A percentile compares a stretch with the other conserved stretches of the same genome.
Evolutionary conservation across 345 rosid species (phyloP).

Genomic region (Aegle marmelos): DNA sequence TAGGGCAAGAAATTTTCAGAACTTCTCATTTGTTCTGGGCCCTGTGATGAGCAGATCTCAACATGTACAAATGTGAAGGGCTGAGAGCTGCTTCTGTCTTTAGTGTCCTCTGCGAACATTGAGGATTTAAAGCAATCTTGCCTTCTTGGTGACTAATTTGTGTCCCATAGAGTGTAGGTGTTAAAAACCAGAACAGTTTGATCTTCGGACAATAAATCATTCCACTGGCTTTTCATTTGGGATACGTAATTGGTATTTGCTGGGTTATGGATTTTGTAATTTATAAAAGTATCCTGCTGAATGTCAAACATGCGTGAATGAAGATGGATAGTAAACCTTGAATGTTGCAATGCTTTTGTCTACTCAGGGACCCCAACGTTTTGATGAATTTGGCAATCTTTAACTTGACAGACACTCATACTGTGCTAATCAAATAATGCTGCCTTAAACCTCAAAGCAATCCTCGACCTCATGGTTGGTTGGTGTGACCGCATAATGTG

Average conservation of each 20-base stretch:
- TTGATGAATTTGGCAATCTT: neutral
- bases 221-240: neutral
- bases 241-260: neutral
- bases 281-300: neutral
- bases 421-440: neutral
- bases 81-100: neutral
- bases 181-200: neutral
- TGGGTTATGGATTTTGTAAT: neutral
- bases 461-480: neutral
- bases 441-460: neutral
- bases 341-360: neutral
- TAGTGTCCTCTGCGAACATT: neutral
- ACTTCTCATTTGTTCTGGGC: neutral
- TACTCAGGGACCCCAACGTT: neutral
- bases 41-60: neutral
- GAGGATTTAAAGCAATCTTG: neutral
- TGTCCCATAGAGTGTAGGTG: neutral
- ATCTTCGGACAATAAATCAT: neutral
- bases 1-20: neutral
- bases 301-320: neutral
- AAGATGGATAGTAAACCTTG: neutral
- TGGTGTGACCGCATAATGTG: neutral
- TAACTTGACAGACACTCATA: neutral
- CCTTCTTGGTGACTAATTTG: neutral
- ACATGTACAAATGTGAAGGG: neutral